These are phyloP conservation scores for Stephania cephalantha DNA, from an alignment of 164 flowering plant species.

Conservation along the genomic window DNA sequence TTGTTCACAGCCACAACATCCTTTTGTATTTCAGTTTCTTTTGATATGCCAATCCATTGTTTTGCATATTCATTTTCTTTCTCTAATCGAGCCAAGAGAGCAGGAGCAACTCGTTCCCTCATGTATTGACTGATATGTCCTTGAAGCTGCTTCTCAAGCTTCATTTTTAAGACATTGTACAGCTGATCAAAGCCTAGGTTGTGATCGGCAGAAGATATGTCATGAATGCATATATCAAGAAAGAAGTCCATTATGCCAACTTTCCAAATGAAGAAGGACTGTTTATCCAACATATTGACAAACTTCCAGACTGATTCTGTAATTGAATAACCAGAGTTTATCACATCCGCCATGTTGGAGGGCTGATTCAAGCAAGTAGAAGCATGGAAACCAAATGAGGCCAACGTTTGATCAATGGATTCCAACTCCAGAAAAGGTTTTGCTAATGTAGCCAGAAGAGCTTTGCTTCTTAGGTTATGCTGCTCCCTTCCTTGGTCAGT, in stretches of 20 bases:
- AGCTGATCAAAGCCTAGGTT: slow-evolving; percentile 84
- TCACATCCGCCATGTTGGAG: slow-evolving; percentile 32
- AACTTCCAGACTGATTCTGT: slow-evolving; percentile 70
- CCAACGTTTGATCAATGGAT: slow-evolving; percentile 44
- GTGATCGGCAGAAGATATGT: slow-evolving; percentile 63
- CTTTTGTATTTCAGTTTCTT: slow-evolving; percentile 36
- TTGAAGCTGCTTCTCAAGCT: slow-evolving; percentile 64
- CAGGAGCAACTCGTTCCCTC: slow-evolving; percentile 58
- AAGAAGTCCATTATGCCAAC: slow-evolving; percentile 64
- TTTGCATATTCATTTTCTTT: slow-evolving; percentile 58
- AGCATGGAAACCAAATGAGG: slow-evolving; percentile 31
- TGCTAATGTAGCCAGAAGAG: slow-evolving; percentile 44
- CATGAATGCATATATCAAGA: slow-evolving; percentile 79
- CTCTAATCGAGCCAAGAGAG: slow-evolving; percentile 49
- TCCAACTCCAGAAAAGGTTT: slow-evolving; percentile 78
- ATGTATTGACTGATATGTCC: slow-evolving; percentile 53
- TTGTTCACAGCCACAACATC: slow-evolving; percentile 48
- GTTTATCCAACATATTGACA: slow-evolving; percentile 37
- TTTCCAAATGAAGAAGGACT: slow-evolving; percentile 82
- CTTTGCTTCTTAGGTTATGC: slow-evolving; percentile 47
- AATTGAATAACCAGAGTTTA: slow-evolving; percentile 55
- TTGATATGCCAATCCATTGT: slow-evolving; percentile 30
- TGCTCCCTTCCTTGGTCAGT: slow-evolving; percentile 38
- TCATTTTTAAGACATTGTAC: slow-evolving; percentile 52
- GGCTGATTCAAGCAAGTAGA: slow-evolving; percentile 25